Percentiles rank a stretch among this genome's conserved stretches.
phyloP scores from a whole-genome alignment of 140 eudicot genomes.

The Cichorium intybus region DNA sequence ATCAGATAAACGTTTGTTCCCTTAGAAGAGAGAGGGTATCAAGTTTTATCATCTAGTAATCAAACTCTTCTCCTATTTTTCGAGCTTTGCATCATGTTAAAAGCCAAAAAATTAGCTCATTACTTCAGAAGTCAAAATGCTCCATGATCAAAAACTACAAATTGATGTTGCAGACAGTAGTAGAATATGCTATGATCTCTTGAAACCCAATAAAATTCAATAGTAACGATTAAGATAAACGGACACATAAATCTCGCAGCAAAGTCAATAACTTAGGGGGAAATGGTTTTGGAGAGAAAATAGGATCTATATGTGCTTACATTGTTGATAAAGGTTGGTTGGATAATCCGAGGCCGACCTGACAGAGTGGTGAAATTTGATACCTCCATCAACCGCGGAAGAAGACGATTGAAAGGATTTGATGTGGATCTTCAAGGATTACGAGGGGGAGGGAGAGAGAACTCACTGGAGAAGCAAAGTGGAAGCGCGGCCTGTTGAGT shows the following conservation, averaged over 20 bases:
- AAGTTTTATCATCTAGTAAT: not conserved
- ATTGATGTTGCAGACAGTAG: not conserved
- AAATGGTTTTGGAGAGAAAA: not conserved
- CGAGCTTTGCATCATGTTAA: not conserved
- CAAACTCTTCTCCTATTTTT: not conserved
- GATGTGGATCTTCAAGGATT: not conserved
- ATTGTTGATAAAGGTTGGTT: slow-evolving; percentile 18
- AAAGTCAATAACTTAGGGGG: not conserved
- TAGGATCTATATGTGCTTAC: slow-evolving; percentile 20
- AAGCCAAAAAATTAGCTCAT: slow-evolving; percentile 14
- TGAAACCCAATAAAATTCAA: not conserved
- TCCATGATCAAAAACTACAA: not conserved
- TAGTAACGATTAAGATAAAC: not conserved
- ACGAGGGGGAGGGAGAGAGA: too few relatives aligned
- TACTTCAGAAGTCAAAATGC: slow-evolving; percentile 10
- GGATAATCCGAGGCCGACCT: not conserved
- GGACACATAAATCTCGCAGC: not conserved
- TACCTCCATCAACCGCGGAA: slow-evolving; percentile 22
- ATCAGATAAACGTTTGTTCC: not conserved
- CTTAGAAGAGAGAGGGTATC: not conserved
- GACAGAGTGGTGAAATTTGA: slow-evolving; percentile 22
- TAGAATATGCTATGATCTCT: not conserved
- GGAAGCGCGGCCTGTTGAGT: too few relatives aligned
- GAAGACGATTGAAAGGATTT: slow-evolving; percentile 9
- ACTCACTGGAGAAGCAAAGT: too few relatives aligned